These are phyloP conservation scores for Ceratocystis harringtonii DNA, from an alignment of 2,329 filamentous ascomycete genomes.

Conservation along the genomic window DNA sequence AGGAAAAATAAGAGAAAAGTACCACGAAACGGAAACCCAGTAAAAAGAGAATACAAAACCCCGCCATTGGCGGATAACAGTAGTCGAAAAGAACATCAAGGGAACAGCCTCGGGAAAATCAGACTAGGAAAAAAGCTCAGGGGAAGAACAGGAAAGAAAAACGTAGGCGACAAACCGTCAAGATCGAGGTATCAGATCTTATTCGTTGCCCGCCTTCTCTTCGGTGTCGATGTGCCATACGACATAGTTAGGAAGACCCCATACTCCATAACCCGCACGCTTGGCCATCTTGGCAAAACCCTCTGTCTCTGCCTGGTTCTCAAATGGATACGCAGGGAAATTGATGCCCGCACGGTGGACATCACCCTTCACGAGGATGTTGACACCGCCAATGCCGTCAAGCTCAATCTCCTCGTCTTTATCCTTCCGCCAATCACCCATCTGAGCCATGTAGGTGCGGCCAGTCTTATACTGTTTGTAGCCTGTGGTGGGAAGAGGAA, in stretches of 20 bases:
- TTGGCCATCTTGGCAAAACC: slow-evolving; percentile 99
- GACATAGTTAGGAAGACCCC: slow-evolving; percentile 89
- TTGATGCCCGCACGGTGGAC: slow-evolving; percentile 98
- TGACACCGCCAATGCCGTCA: slow-evolving; percentile 92
- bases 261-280: slow-evolving; percentile 80
- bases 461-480: slow-evolving; percentile 91
- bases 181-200: slow-evolving; percentile 17
- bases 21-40: neutral
- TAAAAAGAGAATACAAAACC: neutral
- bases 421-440: slow-evolving; percentile 86
- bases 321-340: slow-evolving; percentile 90
- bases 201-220: slow-evolving; percentile 74
- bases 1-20: neutral
- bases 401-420: slow-evolving; percentile 86
- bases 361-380: slow-evolving; percentile 93
- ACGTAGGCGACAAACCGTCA: neutral
- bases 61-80: neutral
- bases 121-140: neutral
- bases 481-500: slow-evolving; percentile 34
- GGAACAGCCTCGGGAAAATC: neutral
- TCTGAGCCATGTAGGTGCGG: slow-evolving; percentile 72
- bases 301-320: slow-evolving; percentile 97
- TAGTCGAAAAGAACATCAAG: neutral
- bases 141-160: slow-evolving; percentile 6
- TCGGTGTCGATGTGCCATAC: slow-evolving; percentile 98